Evolutionary conservation across 352 stramenopile genomes (phyloP), one percentile per base, ranked within the genome.

Genomic region (Phytophthora uliginosa): DNA sequence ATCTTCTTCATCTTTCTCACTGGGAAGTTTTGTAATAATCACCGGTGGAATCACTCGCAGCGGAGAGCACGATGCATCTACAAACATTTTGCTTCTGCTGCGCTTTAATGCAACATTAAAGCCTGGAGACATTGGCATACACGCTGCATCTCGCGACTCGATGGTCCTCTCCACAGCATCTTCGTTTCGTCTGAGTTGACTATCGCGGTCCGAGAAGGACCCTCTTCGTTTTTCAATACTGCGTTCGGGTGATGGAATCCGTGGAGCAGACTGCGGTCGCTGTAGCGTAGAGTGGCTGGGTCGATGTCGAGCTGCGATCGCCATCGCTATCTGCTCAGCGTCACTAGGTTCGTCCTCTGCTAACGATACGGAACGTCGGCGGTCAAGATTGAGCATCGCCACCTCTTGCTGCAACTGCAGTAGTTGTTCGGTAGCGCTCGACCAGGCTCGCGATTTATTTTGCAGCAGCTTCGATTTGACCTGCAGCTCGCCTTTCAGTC

Each of bases 401-500:
- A 96, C 67, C 61, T 95, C 89, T 67, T 96, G 86, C 53, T 96
- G 86, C 31, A 95, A 66, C 65, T 94, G 84, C 4, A 95, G 63
- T 18, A 96, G 74, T 54, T 94, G 85, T 28, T 93, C 83, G 0
- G 86, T 96, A 7, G 89, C 89, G 36, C 69, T 90, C 0, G 89
- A 95, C 89, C 88, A 96, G 10, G 88, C 89, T 47, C 85, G 87
- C 3, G 88, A 94, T 57, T 96, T 96, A 59, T 96, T 96, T 36
- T 90, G 84, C 18, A 96, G 59, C 20, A 96, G 67, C 66, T 94
- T 91, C 9, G 86, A 93, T 69, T 96, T 96, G 54, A 95, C 77
- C 36, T 94, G 78, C 31, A 96, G 60, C 47, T 96, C 89, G 12
- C 82, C 85, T 70, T 91, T 92, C 9, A 96, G 76, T 0, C 85